These are phyloP conservation scores for Zymoseptoria crescenta DNA, from an alignment of 2,329 filamentous ascomycete species.

Conservation along the genomic window DNA sequence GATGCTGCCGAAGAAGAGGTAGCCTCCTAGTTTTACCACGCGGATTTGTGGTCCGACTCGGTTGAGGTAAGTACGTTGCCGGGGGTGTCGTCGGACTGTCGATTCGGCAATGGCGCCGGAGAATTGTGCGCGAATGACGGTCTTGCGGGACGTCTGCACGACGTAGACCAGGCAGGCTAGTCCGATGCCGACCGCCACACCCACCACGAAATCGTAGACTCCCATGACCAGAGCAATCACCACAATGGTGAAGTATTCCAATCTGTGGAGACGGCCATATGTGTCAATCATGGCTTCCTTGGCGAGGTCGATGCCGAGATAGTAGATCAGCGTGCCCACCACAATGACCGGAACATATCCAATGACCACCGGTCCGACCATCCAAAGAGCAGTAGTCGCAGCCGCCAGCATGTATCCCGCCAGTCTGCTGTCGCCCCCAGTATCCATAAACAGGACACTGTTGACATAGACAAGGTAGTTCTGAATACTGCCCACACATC, in stretches of 20 bases:
- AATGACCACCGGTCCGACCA: constrained; percentile 79
- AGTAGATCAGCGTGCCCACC: constrained; percentile 89
- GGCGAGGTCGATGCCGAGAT: constrained; percentile 86
- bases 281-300: constrained; percentile 83
- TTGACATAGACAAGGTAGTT: constrained; percentile 98
- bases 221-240: constrained; percentile 94
- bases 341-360: constrained; percentile 96
- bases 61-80: constrained; percentile 78
- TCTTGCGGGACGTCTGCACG: constrained; percentile 81
- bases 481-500: constrained; percentile 76
- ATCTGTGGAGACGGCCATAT: constrained; percentile 73
- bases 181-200: constrained; percentile 84
- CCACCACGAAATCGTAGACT: constrained; percentile 89
- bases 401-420: constrained; percentile 78
- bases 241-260: constrained; percentile 84
- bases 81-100: constrained; percentile 82
- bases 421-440: constrained; percentile 77
- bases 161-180: constrained; percentile 87
- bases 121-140: constrained; percentile 83
- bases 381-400: constrained; percentile 72
- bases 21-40: constrained; percentile 85
- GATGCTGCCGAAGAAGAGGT: constrained; percentile 97
- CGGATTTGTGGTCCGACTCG: constrained; percentile 82
- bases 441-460: constrained; percentile 91
- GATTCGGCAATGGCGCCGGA: constrained; percentile 83